Evolutionary conservation across 2,329 filamentous ascomycete genomes (phyloP), one percentile per base, ranked within the genome.

Genomic region (Xylaria digitata): DNA sequence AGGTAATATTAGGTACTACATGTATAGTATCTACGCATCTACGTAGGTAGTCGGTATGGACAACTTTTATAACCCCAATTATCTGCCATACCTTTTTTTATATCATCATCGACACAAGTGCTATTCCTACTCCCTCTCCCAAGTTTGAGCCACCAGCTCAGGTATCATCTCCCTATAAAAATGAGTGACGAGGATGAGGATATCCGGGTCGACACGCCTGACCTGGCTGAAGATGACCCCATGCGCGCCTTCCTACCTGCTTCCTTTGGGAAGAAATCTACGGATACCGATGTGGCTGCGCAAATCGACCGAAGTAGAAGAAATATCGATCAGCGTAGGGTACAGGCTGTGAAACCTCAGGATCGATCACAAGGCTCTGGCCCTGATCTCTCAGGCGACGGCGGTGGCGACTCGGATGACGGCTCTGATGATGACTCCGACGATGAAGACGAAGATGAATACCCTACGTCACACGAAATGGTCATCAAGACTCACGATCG

Each of bases 401-500:
- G 64, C 59, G 77, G 80, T 63, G 82, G 85, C 52, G 83, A 84
- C 61, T 82, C 83, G 49, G 82, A 85, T 62, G 83, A 86, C 64
- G 85, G 87, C 56, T 83, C 85, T 23, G 87, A 88, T 59, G 81
- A 83, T 49, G 83, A 85, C 61, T 80, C 82, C 23, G 87, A 89
- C 56, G 84, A 93, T 32, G 92, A 92, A 54, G 94, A 97, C 34
- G 92, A 92, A 54, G 94, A 97, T 74, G 92, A 97, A 73, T 97
- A 90, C 71, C 96, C 96, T 1, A 89, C 96, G 13, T 96, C 96
- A 6, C 96, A 99, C 78, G 94, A 97, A 80, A 87, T 99, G 78
- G 83, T 97, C 32, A 85, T 98, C 77, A 97, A 96, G 80, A 97
- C 95, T 15, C 96, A 99, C 78, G 92, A 96, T 42, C 90, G 92